These are phyloP conservation scores for Trichophyton rubrum DNA, from an alignment of 2,329 filamentous ascomycete species.

Conservation along the genomic window DNA sequence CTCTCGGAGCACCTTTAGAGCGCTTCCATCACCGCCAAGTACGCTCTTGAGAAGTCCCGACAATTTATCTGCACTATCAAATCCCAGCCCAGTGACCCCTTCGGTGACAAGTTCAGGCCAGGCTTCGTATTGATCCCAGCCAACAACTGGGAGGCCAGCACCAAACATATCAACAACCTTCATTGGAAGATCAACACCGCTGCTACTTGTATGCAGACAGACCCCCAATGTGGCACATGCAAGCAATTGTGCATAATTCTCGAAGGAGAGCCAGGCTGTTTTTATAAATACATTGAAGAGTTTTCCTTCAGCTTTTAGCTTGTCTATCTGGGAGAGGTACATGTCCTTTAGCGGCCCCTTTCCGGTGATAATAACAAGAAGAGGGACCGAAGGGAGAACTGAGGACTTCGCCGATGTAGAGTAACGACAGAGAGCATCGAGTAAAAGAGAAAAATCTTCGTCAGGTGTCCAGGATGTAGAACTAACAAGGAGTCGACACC, in stretches of 20 bases:
- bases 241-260: conserved; percentile 74
- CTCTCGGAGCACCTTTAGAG: conserved; percentile 49
- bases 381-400: conserved; percentile 42
- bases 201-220: conserved; percentile 83
- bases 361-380: conserved; percentile 88
- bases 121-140: conserved; percentile 74
- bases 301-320: conserved; percentile 48
- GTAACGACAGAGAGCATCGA: conserved; percentile 69
- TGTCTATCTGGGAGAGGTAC: conserved; percentile 56
- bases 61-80: conserved; percentile 58
- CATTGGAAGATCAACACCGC: conserved; percentile 93
- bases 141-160: conserved; percentile 76
- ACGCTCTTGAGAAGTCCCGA: conserved; percentile 50
- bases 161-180: conserved; percentile 99
- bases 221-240: conserved; percentile 80
- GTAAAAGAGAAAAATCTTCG: conserved; percentile 81
- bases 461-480: conserved; percentile 96
- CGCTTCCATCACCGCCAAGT: conserved; percentile 42
- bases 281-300: conserved; percentile 58
- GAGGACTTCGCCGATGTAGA: conserved; percentile 41
- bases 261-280: conserved; percentile 73
- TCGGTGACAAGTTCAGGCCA: conserved; percentile 86
- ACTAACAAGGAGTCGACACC: conserved; percentile 64
- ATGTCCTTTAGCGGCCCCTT: conserved; percentile 73
- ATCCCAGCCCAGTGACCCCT: conserved; percentile 73